Evolutionary conservation across 495 filamentous ascomycete species (phyloP).

Genomic region (Aspergillus leporis): DNA sequence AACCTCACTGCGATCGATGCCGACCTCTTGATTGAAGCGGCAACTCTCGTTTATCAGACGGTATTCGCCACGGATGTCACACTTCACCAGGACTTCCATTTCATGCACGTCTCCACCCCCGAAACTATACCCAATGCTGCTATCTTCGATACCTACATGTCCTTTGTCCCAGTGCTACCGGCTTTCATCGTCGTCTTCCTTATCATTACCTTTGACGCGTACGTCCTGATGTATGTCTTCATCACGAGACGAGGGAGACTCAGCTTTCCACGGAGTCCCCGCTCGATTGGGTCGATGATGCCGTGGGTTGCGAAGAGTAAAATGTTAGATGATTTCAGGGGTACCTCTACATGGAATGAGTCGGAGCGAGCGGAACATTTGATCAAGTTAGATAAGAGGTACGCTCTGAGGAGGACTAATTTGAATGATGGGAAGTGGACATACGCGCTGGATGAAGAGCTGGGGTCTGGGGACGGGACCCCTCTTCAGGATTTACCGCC

Average conservation of each 20-base stretch:
- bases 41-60: conserved; percentile 6
- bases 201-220: conserved; percentile 5
- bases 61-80: conserved; percentile 6
- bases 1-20: neutral
- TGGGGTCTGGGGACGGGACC: neutral
- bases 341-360: conserved; percentile 6
- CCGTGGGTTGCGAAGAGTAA: conserved; percentile 6
- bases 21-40: neutral
- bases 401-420: conserved; percentile 2
- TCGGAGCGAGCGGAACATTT: conserved; percentile 7
- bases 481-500: neutral
- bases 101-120: neutral
- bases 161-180: neutral
- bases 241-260: conserved; percentile 5
- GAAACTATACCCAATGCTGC: neutral
- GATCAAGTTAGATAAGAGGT: conserved; percentile 5
- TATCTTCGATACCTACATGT: conserved; percentile 4
- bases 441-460: conserved; percentile 9
- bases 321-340: conserved; percentile 9
- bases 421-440: conserved; percentile 5
- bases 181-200: conserved; percentile 6
- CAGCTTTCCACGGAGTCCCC: conserved; percentile 9
- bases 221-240: conserved; percentile 8
- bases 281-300: conserved; percentile 10
- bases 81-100: conserved; percentile 7